A percentile compares a stretch with the other conserved stretches of the same genome.
These are phyloP conservation scores for Microcyclosporella mali DNA, from an alignment of 2,329 filamentous ascomycete genomes.

Conservation along the genomic window DNA sequence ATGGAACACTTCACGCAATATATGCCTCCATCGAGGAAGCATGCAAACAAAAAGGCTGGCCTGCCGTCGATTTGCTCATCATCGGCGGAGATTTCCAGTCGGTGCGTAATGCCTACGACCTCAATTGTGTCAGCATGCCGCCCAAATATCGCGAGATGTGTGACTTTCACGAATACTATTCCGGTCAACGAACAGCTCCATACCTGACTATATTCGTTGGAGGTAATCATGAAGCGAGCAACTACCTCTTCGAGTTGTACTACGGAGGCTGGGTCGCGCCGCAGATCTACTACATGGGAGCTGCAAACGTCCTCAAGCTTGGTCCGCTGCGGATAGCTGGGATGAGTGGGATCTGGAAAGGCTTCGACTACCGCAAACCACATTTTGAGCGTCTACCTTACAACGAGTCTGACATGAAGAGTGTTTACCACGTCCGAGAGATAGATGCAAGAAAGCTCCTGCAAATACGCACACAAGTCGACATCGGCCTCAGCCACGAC, in stretches of 20 bases:
- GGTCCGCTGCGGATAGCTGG: slow-evolving; percentile 83
- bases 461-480: slow-evolving; percentile 77
- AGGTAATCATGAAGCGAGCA: slow-evolving; percentile 92
- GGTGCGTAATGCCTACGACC: slow-evolving; percentile 78
- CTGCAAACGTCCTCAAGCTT: slow-evolving; percentile 78
- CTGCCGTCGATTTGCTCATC: slow-evolving; percentile 78
- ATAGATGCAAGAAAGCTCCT: slow-evolving; percentile 86
- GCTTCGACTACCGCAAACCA: slow-evolving; percentile 73
- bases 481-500: slow-evolving; percentile 89
- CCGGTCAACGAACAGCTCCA: slow-evolving; percentile 67
- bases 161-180: slow-evolving; percentile 94
- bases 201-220: slow-evolving; percentile 89
- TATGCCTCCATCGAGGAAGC: slow-evolving; percentile 70
- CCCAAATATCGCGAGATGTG: slow-evolving; percentile 79
- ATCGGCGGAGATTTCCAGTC: slow-evolving; percentile 96
- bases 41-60: slow-evolving; percentile 67
- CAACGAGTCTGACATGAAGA: slow-evolving; percentile 65
- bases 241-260: slow-evolving; percentile 84
- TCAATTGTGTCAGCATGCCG: slow-evolving; percentile 84
- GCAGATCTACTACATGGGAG: slow-evolving; percentile 95
- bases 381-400: slow-evolving; percentile 87
- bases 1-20: slow-evolving; percentile 86
- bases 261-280: slow-evolving; percentile 96
- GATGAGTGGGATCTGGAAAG: slow-evolving; percentile 92
- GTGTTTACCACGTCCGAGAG: slow-evolving; percentile 85